These are phyloP conservation scores for Penicillium odoratum DNA, from an alignment of 495 filamentous ascomycete species.

Conservation along the genomic window DNA sequence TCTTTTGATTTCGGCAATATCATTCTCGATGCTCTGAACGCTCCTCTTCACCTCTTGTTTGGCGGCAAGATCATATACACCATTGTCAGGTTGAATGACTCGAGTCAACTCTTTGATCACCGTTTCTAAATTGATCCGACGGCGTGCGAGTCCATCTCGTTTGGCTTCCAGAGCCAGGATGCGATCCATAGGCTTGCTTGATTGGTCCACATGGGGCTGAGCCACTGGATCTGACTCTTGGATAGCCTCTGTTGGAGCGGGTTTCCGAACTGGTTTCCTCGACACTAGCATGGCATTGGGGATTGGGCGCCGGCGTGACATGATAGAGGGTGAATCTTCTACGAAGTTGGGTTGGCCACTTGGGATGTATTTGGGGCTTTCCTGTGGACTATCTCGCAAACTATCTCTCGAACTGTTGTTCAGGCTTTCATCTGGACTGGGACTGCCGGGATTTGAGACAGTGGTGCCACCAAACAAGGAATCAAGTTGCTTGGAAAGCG, in stretches of 20 bases:
- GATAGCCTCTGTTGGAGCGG: slow-evolving; percentile 52
- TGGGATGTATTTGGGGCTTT: slow-evolving; percentile 29
- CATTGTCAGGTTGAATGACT: slow-evolving; percentile 56
- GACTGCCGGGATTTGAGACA: background rate
- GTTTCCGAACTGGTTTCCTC: slow-evolving; percentile 50
- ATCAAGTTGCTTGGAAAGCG: background rate
- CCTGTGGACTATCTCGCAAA: slow-evolving; percentile 15
- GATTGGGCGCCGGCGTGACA: slow-evolving; percentile 50
- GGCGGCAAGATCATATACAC: slow-evolving; percentile 55
- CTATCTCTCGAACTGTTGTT: slow-evolving; percentile 21
- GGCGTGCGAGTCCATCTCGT: slow-evolving; percentile 62
- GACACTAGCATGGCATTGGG: slow-evolving; percentile 43
- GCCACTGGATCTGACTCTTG: slow-evolving; percentile 49
- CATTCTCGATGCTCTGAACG: slow-evolving; percentile 65
- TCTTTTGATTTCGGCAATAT: slow-evolving; percentile 75
- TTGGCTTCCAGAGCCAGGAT: slow-evolving; percentile 67
- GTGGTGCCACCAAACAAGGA: background rate
- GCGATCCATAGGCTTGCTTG: slow-evolving; percentile 52
- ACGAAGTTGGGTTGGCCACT: slow-evolving; percentile 31
- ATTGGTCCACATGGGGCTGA: slow-evolving; percentile 58
- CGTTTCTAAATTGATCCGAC: slow-evolving; percentile 67
- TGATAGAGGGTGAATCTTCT: slow-evolving; percentile 37
- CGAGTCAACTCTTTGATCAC: slow-evolving; percentile 71
- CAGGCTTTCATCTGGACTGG: slow-evolving; percentile 39
- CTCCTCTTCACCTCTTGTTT: slow-evolving; percentile 71